phyloP scores from a whole-genome alignment of 2,329 filamentous ascomycete genomes.

The Cytospora schulzeri region DNA sequence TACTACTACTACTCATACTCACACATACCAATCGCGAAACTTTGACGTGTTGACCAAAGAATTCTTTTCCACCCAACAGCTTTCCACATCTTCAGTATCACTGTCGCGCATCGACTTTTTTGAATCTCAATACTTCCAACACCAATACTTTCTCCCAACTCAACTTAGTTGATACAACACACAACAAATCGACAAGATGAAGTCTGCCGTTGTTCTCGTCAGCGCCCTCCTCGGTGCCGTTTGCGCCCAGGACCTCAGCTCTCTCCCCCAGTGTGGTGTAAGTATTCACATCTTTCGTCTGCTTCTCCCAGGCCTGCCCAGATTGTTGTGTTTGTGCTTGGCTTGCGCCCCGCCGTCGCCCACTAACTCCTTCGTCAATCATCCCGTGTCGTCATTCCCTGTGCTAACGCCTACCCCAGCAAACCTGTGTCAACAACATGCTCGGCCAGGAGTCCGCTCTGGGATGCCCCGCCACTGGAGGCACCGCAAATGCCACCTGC shows the following conservation, averaged over 20 bases:
- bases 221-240: constrained; percentile 45
- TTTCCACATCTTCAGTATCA: constrained; percentile 21
- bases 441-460: constrained; percentile 47
- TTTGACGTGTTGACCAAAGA: constrained; percentile 21
- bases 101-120: constrained; percentile 19
- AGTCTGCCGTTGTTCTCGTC: constrained; percentile 45
- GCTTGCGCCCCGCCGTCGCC: background rate
- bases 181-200: constrained; percentile 49
- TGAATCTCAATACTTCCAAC: constrained; percentile 18
- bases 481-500: constrained; percentile 39
- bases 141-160: constrained; percentile 9
- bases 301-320: background rate
- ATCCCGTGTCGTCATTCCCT: background rate
- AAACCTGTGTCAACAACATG: constrained; percentile 55
- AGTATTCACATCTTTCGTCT: constrained; percentile 35
- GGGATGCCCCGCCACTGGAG: constrained; percentile 41
- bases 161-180: constrained; percentile 17
- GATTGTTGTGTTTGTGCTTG: background rate
- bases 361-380: constrained; percentile 26
- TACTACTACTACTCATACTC: too few relatives aligned
- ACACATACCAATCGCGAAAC: constrained; percentile 4
- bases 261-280: constrained; percentile 57
- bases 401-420: constrained; percentile 38
- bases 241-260: constrained; percentile 44
- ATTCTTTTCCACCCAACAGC: constrained; percentile 9